These are phyloP conservation scores for Diplodia intermedia DNA, from an alignment of 2,329 filamentous ascomycete species.

Conservation along the genomic window DNA sequence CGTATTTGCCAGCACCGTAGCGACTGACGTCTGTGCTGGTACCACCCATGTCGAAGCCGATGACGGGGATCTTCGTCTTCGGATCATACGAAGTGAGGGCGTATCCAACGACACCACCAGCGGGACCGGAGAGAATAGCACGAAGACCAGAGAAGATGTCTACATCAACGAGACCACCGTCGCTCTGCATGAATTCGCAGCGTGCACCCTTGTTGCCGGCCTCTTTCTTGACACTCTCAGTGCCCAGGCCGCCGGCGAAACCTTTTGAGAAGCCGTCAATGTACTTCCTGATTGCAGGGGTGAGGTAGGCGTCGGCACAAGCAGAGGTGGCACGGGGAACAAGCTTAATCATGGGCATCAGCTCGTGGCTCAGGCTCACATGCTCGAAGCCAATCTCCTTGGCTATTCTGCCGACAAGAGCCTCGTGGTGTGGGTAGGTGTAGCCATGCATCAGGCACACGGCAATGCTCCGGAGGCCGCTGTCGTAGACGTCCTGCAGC, in stretches of 20 bases:
- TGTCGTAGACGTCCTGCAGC: slow-evolving; percentile 70
- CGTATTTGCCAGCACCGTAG: slow-evolving; percentile 81
- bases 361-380: slow-evolving; percentile 78
- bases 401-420: slow-evolving; percentile 76
- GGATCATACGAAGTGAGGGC: slow-evolving; percentile 89
- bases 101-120: slow-evolving; percentile 93
- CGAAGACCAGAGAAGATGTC: slow-evolving; percentile 83
- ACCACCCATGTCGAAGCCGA: slow-evolving; percentile 96
- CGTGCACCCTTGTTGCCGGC: slow-evolving; percentile 72
- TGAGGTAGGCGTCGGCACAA: slow-evolving; percentile 81
- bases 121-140: slow-evolving; percentile 86
- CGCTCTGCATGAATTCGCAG: slow-evolving; percentile 95
- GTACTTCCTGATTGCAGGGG: slow-evolving; percentile 79
- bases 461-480: slow-evolving; percentile 80
- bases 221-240: slow-evolving; percentile 73
- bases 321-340: slow-evolving; percentile 77
- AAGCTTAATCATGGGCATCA: slow-evolving; percentile 90
- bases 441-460: slow-evolving; percentile 94
- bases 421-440: slow-evolving; percentile 87
- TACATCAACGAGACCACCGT: slow-evolving; percentile 74
- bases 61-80: slow-evolving; percentile 81
- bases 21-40: slow-evolving; percentile 91
- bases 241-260: slow-evolving; percentile 81
- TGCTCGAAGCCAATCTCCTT: slow-evolving; percentile 82
- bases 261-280: slow-evolving; percentile 78